phyloP scores from a whole-genome alignment of 164 flowering plant species.

The Magnolia officinalis region DNA sequence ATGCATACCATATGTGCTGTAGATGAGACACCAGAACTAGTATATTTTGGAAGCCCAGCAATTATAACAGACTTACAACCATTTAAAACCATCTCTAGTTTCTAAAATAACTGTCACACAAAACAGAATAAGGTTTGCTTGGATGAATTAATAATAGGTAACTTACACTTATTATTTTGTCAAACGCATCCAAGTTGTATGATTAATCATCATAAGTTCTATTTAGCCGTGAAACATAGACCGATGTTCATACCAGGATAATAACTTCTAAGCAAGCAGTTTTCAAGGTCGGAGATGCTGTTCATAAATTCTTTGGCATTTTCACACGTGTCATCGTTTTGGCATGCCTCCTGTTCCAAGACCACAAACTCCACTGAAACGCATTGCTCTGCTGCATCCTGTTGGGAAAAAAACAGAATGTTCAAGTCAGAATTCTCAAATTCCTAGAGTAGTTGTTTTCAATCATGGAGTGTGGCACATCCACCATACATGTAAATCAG shows the following conservation, averaged over 20 bases:
- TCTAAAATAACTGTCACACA: neutral
- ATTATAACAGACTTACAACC: neutral
- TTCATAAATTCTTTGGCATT: constrained; percentile 41
- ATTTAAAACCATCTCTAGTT: neutral
- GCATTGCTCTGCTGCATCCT: constrained; percentile 84
- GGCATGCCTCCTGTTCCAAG: constrained; percentile 51
- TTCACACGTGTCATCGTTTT: constrained; percentile 33
- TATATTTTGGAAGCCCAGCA: neutral
- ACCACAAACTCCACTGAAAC: constrained; percentile 66
- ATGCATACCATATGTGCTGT: no score
- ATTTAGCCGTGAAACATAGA: neutral
- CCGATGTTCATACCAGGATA: constrained; percentile 47
- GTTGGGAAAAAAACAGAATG: neutral
- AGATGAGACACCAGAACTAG: no score
- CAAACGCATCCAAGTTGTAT: neutral
- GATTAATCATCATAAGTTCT: neutral
- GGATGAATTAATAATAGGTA: neutral
- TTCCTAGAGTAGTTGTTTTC: no score
- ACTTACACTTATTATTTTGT: neutral
- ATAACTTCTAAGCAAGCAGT: constrained; percentile 53
- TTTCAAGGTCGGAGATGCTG: constrained; percentile 61
- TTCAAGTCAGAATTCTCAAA: neutral
- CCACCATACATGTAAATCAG: neutral
- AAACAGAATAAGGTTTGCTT: no score
- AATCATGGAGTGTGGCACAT: no score